phyloP scores from a whole-genome alignment of 2,329 filamentous ascomycete species.

The Lomentospora prolificans region DNA sequence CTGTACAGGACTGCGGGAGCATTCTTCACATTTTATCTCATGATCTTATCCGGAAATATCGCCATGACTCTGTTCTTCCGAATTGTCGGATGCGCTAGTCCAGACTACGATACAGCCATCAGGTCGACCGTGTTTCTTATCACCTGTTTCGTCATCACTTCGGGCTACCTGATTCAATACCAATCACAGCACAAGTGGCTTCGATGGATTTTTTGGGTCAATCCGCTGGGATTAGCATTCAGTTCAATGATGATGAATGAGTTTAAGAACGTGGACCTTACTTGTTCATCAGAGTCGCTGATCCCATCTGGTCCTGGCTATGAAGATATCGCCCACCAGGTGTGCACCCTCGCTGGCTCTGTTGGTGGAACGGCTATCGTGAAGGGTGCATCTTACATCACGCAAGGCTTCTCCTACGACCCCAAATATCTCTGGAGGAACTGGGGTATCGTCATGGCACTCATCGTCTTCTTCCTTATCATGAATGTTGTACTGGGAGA shows the following conservation, averaged over 20 bases:
- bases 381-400: constrained; percentile 59
- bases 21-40: constrained; percentile 68
- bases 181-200: constrained; percentile 65
- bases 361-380: constrained; percentile 53
- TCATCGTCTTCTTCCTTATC: constrained; percentile 66
- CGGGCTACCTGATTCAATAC: constrained; percentile 77
- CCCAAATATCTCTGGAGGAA: constrained; percentile 68
- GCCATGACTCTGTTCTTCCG: constrained; percentile 72
- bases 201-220: constrained; percentile 72
- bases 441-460: constrained; percentile 67
- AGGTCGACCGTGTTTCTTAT: constrained; percentile 73
- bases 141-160: constrained; percentile 71
- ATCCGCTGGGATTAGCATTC: constrained; percentile 66
- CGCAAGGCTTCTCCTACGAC: constrained; percentile 56
- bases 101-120: constrained; percentile 77
- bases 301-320: constrained; percentile 65
- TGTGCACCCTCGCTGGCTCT: constrained; percentile 71
- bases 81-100: constrained; percentile 63
- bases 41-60: constrained; percentile 59
- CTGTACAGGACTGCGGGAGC: constrained; percentile 59
- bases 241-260: constrained; percentile 79
- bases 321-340: constrained; percentile 60
- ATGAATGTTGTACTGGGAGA: constrained; percentile 74
- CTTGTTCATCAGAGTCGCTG: constrained; percentile 57
- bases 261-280: constrained; percentile 59